phyloP scores from a whole-genome alignment of 805 yeast genomes.

The Pichia eremophila region DNA sequence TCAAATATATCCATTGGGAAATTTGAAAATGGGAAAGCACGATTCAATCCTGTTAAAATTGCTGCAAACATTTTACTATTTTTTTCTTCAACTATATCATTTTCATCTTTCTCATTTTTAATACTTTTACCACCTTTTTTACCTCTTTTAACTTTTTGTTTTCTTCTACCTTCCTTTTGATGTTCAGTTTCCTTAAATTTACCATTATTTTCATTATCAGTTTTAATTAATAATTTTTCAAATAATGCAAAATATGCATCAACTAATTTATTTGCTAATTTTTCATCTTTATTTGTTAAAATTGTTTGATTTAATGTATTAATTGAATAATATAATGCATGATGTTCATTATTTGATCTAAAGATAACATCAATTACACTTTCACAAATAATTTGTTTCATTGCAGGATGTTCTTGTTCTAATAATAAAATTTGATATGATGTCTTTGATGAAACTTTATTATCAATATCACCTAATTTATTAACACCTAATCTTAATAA shows the following conservation, averaged over 20 bases:
- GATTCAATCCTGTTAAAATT: constrained; percentile 84
- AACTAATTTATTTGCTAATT: constrained; percentile 74
- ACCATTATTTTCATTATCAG: constrained; percentile 38
- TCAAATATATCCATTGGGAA: constrained; percentile 62
- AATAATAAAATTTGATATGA: constrained; percentile 71
- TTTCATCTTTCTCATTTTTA: constrained; percentile 52
- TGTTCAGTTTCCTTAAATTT: constrained; percentile 35
- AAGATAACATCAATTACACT: constrained; percentile 74
- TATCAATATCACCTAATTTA: constrained; percentile 87
- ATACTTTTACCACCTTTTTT: constrained; percentile 83
- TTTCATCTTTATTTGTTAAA: constrained; percentile 64
- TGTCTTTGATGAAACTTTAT: constrained; percentile 81
- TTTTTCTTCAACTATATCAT: constrained; percentile 65
- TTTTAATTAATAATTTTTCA: constrained; percentile 68
- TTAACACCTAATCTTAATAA: constrained; percentile 81
- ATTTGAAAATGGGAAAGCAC: constrained; percentile 89
- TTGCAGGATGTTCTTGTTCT: constrained; percentile 90
- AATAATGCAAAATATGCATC: constrained; percentile 81
- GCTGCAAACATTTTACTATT: constrained; percentile 82
- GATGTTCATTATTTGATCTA: constrained; percentile 70
- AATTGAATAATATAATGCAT: constrained; percentile 79
- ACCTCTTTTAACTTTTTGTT: constrained; percentile 71
- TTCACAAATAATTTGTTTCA: constrained; percentile 76
- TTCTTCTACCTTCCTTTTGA: constrained; percentile 52
- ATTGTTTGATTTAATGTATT: constrained; percentile 90